phyloP scores from a whole-genome alignment of 305 asterid species.

The Petunia hybrid region DNA sequence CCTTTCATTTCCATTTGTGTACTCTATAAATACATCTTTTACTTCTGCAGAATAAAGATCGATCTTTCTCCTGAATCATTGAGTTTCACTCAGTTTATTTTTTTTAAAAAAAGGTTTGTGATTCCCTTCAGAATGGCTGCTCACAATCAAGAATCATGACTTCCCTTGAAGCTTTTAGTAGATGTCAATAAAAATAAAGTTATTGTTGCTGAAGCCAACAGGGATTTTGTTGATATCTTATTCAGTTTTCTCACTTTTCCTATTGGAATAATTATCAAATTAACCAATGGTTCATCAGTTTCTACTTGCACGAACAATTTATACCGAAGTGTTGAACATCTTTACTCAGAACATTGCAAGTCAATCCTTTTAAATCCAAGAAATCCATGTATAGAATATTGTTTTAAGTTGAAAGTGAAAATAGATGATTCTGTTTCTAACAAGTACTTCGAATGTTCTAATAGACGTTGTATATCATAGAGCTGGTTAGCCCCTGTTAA shows the following conservation, averaged over 20 bases:
- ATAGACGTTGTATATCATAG: rapidly evolving
- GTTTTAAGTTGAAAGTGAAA: slow-evolving; percentile 30
- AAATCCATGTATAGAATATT: slow-evolving; percentile 1
- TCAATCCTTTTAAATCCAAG: slow-evolving; percentile 30
- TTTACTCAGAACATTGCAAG: slow-evolving; percentile 13
- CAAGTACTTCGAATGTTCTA: slow-evolving; percentile 10
- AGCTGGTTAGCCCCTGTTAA: background rate
- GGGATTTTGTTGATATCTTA: slow-evolving; percentile 34
- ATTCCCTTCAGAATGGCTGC: background rate
- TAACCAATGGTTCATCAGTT: background rate
- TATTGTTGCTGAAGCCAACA: slow-evolving; percentile 33
- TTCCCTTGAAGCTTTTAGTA: slow-evolving; percentile 27
- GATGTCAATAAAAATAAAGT: slow-evolving; percentile 32
- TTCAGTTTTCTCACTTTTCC: slow-evolving; percentile 38
- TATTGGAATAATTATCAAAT: slow-evolving; percentile 23
- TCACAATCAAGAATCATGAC: background rate
- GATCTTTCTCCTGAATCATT: too few relatives aligned
- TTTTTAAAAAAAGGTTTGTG: background rate
- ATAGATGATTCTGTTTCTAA: slow-evolving; percentile 23
- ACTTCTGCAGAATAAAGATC: too few relatives aligned
- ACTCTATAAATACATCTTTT: too few relatives aligned
- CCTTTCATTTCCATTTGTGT: background rate
- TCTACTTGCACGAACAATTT: slow-evolving; percentile 1
- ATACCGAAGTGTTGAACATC: slow-evolving; percentile 31
- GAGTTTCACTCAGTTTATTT: background rate